phyloP scores from a whole-genome alignment of 2,329 filamentous ascomycete species.

The Monilinia laxa region DNA sequence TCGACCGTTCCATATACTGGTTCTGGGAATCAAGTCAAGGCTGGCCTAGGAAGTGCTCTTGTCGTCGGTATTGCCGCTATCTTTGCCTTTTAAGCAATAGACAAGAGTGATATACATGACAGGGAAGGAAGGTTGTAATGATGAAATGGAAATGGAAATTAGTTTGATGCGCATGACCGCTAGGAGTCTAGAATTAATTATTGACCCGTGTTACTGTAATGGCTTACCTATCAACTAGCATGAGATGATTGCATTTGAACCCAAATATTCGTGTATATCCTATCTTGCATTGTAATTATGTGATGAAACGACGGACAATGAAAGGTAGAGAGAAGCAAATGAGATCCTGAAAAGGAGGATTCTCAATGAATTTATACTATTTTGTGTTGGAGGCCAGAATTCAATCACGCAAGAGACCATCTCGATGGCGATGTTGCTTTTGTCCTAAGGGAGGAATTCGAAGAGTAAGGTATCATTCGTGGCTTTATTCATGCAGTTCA shows the following conservation, averaged over 20 bases:
- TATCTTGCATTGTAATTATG: not conserved
- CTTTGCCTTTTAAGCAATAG: slow-evolving; percentile 1
- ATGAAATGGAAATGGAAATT: not conserved
- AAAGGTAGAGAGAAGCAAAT: not conserved
- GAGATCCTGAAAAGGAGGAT: not conserved
- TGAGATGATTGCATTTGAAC: not conserved
- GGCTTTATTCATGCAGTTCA: not conserved
- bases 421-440: not conserved
- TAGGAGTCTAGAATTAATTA: slow-evolving; percentile 12
- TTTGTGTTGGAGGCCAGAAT: not conserved
- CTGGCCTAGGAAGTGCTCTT: slow-evolving; percentile 7
- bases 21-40: slow-evolving; percentile 15
- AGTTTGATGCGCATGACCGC: not conserved
- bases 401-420: not conserved
- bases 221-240: slow-evolving; percentile 1
- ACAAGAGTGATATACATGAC: not conserved
- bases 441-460: not conserved
- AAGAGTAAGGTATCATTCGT: not conserved
- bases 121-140: slow-evolving; percentile 8
- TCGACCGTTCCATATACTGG: slow-evolving; percentile 10
- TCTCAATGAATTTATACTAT: not conserved
- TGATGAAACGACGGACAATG: not conserved
- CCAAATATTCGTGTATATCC: not conserved
- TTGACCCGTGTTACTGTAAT: slow-evolving; percentile 7
- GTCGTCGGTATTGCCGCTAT: not conserved